Base-by-base conservation (phyloP, 208 protist genomes). In the Wallacemonas sp. region DNA sequence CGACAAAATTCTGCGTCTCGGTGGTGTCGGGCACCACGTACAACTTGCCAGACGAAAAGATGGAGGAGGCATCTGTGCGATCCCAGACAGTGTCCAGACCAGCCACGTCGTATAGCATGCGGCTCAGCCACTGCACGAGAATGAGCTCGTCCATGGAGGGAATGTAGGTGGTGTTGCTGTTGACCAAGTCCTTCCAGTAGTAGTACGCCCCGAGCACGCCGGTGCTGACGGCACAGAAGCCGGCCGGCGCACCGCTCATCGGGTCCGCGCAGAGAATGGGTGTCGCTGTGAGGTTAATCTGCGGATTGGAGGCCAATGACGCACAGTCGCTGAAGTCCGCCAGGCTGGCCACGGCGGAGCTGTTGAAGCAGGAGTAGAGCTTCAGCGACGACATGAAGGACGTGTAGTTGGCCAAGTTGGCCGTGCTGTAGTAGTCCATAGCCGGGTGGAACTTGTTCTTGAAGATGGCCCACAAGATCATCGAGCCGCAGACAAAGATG, bases 391-490 rank as follows among this genome's bases (percentile, higher is more conserved):
- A n/a, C 33, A 74, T 66, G 14, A 63, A 38, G 18, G 23, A 44
- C 2, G 65, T 32, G 45, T 65, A 69, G 14, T 11, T 10, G 1
- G n/a, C 32, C 22, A 62, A 20, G 44, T 41, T 46, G 26, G 26
- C 20, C 11, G 23, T 7, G 57, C 57, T 76, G 67, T 70, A 85
- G 71, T 79, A 88, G 18, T 77, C 23, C 45, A 29, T 14, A 0
- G 52, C 63, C 0, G 54, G 16, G 41, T 52, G 38, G 2, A 65
- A 38, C 18, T 73, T 44, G n/a, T 76, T 76, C 26, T 65, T 72
- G 57, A 87, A 80, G 62, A 84, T 66, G 22, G 57, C 61, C 81
- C 83, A 88, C n/a, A 92, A 36, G 12, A 77, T 32, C 28, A 87
- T 77, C 18, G 81, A 77, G 31, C 77, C 73, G 7, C 79, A 38